phyloP scores from a whole-genome alignment of 331 rosid genomes.

The Rhamnella rubrinervis region DNA sequence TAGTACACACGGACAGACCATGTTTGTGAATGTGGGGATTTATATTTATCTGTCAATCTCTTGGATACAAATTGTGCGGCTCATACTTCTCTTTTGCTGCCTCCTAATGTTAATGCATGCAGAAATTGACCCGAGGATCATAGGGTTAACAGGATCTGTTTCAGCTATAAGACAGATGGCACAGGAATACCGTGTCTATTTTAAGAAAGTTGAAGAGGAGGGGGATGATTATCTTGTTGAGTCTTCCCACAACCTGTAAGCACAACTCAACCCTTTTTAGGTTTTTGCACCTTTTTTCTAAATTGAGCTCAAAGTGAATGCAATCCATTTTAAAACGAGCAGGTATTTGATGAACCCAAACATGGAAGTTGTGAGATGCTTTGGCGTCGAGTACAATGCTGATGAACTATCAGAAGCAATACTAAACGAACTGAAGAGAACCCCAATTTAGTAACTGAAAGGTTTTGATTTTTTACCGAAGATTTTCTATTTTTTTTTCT shows the following conservation, averaged over 20 bases:
- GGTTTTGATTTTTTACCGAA: background rate
- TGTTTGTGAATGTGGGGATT: background rate
- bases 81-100: conserved; percentile 10
- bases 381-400: conserved; percentile 77
- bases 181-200: conserved; percentile 77
- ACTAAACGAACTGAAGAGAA: conserved; percentile 47
- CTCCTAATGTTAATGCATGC: conserved; percentile 24
- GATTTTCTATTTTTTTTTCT: background rate
- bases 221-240: conserved; percentile 89
- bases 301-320: conserved; percentile 21
- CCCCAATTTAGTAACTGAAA: conserved; percentile 31
- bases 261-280: background rate
- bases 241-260: conserved; percentile 84
- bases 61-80: background rate
- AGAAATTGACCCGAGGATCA: conserved; percentile 78
- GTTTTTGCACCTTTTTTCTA: background rate
- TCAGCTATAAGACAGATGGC: conserved; percentile 86
- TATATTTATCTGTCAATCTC: background rate
- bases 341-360: conserved; percentile 83
- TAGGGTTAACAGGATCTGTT: conserved; percentile 76
- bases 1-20: no score
- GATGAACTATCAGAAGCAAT: conserved; percentile 66
- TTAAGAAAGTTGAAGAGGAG: conserved; percentile 79
- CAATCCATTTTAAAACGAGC: conserved; percentile 28
- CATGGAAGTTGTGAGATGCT: conserved; percentile 81